Percentiles rank a stretch among this genome's conserved stretches.
Conservation (phyloP, 1,139 yeast species). For the Kodamaea arcana region DNA sequence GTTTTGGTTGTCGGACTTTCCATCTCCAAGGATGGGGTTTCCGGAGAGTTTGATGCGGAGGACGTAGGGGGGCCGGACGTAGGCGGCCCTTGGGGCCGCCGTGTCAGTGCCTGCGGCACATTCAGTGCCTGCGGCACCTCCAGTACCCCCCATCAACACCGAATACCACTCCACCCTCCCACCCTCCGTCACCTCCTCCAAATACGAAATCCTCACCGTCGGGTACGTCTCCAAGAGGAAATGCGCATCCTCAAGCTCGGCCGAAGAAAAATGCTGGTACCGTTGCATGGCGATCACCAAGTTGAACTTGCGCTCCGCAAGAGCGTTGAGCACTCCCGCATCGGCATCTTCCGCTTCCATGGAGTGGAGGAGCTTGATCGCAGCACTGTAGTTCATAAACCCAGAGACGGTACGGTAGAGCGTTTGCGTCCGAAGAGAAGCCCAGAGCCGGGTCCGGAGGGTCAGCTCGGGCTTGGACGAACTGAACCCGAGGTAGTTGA, state of each 20-base stretch:
- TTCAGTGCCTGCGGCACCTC: too few species aligned
- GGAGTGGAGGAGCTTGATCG: constrained; percentile 60
- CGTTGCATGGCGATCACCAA: constrained; percentile 73
- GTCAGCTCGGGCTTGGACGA: constrained; percentile 57
- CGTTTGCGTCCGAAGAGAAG: constrained; percentile 75
- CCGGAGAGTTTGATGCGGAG: constrained; percentile 67
- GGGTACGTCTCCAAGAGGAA: constrained; percentile 61
- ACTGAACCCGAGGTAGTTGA: constrained; percentile 67
- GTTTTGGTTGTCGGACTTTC: constrained; percentile 85
- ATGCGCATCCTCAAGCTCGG: constrained; percentile 54
- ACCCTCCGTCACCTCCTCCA: constrained; percentile 40
- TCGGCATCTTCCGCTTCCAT: constrained; percentile 50
- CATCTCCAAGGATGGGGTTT: constrained; percentile 85
- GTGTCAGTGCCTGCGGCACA: too few species aligned
- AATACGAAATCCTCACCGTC: constrained; percentile 52
- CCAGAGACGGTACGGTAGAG: constrained; percentile 76
- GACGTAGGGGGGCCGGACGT: too few species aligned
- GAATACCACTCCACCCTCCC: constrained; percentile 48
- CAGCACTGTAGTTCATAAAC: constrained; percentile 65
- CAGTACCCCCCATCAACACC: constrained; percentile 52
- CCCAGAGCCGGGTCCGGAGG: constrained; percentile 75
- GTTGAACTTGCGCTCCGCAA: constrained; percentile 62
- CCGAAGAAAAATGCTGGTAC: constrained; percentile 44
- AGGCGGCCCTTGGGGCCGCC: too few species aligned
- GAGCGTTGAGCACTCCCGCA: constrained; percentile 16